These are phyloP conservation scores for Candida orba DNA, from an alignment of 805 yeast genomes.

Conservation along the genomic window DNA sequence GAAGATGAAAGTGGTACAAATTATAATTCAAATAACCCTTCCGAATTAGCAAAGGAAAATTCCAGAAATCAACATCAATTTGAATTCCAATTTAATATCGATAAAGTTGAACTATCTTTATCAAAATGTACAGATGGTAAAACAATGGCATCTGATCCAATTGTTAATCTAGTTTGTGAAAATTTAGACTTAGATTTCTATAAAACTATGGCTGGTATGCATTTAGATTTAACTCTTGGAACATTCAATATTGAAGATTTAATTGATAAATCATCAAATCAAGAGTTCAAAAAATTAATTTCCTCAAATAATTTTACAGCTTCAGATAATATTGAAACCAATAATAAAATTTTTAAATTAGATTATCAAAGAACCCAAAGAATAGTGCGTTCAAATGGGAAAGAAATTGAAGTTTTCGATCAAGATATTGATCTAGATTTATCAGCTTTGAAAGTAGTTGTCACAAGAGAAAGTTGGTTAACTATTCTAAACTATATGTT, in stretches of 20 bases:
- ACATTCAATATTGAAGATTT: conserved; percentile 71
- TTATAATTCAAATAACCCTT: conserved; percentile 4
- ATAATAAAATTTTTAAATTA: conserved; percentile 50
- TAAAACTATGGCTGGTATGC: conserved; percentile 54
- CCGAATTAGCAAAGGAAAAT: not conserved
- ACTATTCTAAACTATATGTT: conserved; percentile 74
- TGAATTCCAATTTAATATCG: conserved; percentile 69
- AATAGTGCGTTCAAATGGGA: conserved; percentile 44
- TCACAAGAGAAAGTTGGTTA: conserved; percentile 71
- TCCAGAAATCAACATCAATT: conserved; percentile 47
- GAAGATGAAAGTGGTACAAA: not conserved
- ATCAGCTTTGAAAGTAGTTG: conserved; percentile 69
- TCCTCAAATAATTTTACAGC: conserved; percentile 50
- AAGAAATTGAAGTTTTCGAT: conserved; percentile 62
- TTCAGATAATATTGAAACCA: conserved; percentile 28
- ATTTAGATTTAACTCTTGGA: conserved; percentile 53
- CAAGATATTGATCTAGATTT: conserved; percentile 66
- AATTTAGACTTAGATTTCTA: conserved; percentile 51
- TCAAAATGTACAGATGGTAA: conserved; percentile 59
- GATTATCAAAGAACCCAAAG: conserved; percentile 54
- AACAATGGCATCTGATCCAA: conserved; percentile 53
- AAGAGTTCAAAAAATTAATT: conserved; percentile 60
- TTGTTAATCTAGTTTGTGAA: conserved; percentile 70
- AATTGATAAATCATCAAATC: conserved; percentile 53
- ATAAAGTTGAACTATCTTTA: conserved; percentile 51